Evolutionary conservation across 2,329 filamentous ascomycete species (phyloP), one percentile per base, ranked within the genome.

Genomic region (Aureobasidium uvarum): DNA sequence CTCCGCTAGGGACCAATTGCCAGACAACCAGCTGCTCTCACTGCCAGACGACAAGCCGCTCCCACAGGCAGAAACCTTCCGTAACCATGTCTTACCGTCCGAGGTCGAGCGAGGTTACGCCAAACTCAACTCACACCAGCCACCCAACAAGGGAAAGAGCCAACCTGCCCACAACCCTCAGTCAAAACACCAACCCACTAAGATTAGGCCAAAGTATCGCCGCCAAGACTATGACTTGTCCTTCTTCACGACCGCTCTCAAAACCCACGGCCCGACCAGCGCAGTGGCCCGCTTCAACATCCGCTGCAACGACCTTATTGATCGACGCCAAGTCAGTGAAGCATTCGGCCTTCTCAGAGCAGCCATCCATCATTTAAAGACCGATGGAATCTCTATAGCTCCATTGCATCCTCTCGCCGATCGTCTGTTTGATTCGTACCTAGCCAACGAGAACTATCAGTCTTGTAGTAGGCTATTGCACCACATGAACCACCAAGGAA

Each of bases 51-150:
- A 59, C 3, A 23, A 59, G 7, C 11, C 8, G 13, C 25, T 33
- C 20, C 62, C 39, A n/a, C 51, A 59, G 45, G 18, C 52, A 43
- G 63, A 58, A 1, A 54, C 54, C 7, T 65, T 65, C 18, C 52
- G 63, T 1, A 59, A 45, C 25, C 18, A 18, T 16, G 8, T 58
- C 20, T 10, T 65, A 23, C 63, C 63, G 2, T 65, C 52, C 20
- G 63, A 65, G 36, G 63, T 65, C 33, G 63, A 65, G 23, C 33
- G 43, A 25, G 63, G 54, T n/a, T 65, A 65, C 45, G 31, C 38
- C 18, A 64, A 64, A 56, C 51, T 55, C 38, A 14, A 23, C n/a
- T 36, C 31, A n/a, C 62, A 41, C 36, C 50, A 50, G 39, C 39
- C 31, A 20, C 50, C 33, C 6, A 18, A 48, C 18, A 3, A 46